Base-by-base conservation (phyloP, 2,329 filamentous ascomycete species). In the Sporothrix curviconia region DNA sequence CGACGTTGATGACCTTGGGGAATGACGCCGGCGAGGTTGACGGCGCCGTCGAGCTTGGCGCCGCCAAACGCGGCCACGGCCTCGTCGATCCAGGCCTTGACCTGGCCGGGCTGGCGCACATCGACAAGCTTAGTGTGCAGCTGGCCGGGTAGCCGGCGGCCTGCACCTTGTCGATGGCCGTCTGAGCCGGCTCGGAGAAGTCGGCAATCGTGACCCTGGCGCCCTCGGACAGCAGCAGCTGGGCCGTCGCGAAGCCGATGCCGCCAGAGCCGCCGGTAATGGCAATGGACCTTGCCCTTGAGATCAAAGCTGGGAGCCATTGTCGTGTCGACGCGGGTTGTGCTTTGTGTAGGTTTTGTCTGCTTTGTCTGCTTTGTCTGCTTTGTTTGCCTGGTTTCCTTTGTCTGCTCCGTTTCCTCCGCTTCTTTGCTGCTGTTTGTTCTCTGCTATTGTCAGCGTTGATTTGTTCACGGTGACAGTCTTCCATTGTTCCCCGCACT, bases 1-100 rank as follows among this genome's bases (percentile, higher is more conserved):
- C 42, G 8, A 28, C 15, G 19, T 44, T 44, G 42, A 52, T 52
- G 7, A 30, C 69, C 61, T 71, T 73, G 36, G 75, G 75, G 60
- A n/a, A 78, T 76, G 37, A 73, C 64, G 42, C 78, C 78, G 4
- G 81, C 81, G 8, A 79, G 71, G 55, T 84, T 82, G 7, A 76
- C 79, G 25, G 79, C 78, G 7, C 78, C 76, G 62, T 82, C 77
- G 7, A 82, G 72, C 44, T 30, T 30, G 56, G 74, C n/a, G n/a
- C n/a, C 74, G 4, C 79, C 80, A 55, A 78, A 78, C 36, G 71
- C 71, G 19, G 70, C 62, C 19, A 82, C 65, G 14, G 75, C 73
- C 51, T 66, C 66, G 9, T 70, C 68, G 51, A 81, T 74, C 79
- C 79, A 82, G 24, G 64, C 64, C 34, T 82, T 76, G 12, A 82